Conservation (phyloP, 78 protist species). For the Planoprotostelium fungivorum region DNA sequence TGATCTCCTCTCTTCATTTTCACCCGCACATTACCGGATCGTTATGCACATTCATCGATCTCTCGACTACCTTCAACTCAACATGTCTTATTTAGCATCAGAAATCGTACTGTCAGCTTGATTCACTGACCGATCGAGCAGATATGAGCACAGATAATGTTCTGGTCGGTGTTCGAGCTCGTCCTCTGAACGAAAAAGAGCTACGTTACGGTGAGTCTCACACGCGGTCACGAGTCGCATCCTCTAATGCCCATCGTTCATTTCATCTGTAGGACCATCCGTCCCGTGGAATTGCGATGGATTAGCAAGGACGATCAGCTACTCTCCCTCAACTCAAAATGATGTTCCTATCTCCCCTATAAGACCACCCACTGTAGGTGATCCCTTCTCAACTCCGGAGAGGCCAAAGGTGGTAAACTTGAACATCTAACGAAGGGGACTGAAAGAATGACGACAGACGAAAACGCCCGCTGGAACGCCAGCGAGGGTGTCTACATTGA, state of each 20-base stretch:
- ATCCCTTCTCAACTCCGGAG: not conserved
- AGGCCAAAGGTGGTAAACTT: not conserved
- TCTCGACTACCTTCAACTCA: too few species aligned
- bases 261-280: too few species aligned
- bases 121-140: too few species aligned
- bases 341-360: not conserved
- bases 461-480: not conserved
- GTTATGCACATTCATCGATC: too few species aligned
- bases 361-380: not conserved
- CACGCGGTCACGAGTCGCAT: not conserved
- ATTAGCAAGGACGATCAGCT: not conserved
- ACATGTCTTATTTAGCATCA: too few species aligned
- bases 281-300: too few species aligned
- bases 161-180: not conserved
- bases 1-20: too few species aligned
- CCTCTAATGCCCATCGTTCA: too few species aligned
- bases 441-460: not conserved
- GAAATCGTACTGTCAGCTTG: too few species aligned
- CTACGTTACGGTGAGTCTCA: not conserved
- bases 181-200: not conserved
- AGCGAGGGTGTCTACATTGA: not conserved
- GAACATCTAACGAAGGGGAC: not conserved
- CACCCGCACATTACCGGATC: too few species aligned
- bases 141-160: too few species aligned
- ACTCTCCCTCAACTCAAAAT: not conserved